A percentile compares a stretch with the other conserved stretches of the same genome.
Conservation (phyloP, 352 stramenopile species). For the Globisporangium orthogonon region DNA sequence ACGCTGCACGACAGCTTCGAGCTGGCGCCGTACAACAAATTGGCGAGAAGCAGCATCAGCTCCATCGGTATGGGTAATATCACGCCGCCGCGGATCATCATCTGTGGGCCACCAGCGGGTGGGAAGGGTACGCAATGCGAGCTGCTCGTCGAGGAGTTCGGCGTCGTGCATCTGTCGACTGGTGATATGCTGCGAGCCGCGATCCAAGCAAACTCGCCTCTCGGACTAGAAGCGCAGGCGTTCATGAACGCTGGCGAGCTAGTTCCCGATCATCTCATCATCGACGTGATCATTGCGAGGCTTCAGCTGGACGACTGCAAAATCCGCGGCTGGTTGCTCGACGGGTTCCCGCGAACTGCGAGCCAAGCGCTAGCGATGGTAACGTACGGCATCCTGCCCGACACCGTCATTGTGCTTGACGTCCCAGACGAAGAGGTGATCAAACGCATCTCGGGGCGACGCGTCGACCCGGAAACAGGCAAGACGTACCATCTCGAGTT, state of each 20-base stretch:
- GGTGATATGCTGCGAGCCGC: conserved; percentile 88
- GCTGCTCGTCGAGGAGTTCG: conserved; percentile 75
- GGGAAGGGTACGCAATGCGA: conserved; percentile 97
- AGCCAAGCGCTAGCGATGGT: conserved; percentile 79
- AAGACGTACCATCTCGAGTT: conserved; percentile 97
- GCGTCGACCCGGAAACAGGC: conserved; percentile 91
- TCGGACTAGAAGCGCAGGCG: conserved; percentile 27
- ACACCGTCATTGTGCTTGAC: conserved; percentile 90
- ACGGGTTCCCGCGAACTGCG: conserved; percentile 89
- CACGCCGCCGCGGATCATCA: conserved; percentile 36
- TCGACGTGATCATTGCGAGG: conserved; percentile 53
- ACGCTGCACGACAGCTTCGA: conserved; percentile 85
- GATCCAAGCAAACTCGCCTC: conserved; percentile 40
- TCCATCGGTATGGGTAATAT: conserved; percentile 18
- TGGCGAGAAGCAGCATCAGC: conserved; percentile 36
- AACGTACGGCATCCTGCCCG: conserved; percentile 76
- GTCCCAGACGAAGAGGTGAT: conserved; percentile 94
- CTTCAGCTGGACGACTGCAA: conserved; percentile 80
- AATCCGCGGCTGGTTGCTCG: conserved; percentile 83
- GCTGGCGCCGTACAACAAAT: conserved; percentile 68
- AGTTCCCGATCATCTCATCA: conserved; percentile 40
- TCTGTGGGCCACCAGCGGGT: conserved; percentile 72
- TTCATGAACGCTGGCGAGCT: conserved; percentile 45
- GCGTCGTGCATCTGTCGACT: conserved; percentile 87
- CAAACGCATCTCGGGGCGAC: conserved; percentile 93